Evolutionary conservation across 2,329 filamentous ascomycete genomes (phyloP), one percentile per base, ranked within the genome.

Genomic region (Gnomoniopsis sp.): DNA sequence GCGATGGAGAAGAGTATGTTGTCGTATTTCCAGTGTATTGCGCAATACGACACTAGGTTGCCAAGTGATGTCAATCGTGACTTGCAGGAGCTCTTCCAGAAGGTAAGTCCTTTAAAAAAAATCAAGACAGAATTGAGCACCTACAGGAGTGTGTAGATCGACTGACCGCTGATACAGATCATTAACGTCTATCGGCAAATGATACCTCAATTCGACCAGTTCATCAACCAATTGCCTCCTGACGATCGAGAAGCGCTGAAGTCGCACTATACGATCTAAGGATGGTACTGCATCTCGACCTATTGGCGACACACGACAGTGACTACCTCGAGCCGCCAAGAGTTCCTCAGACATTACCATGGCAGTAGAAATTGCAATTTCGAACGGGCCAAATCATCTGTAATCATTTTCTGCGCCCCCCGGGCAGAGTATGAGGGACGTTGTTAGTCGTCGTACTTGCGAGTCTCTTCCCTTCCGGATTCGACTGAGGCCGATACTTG

Each of bases 1-100:
- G 91, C 92, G 2, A 93, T 99, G 85, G 95, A 98, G 75, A 88
- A 88, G 65, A 89, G 87, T 59, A 79, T 99, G 44, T 79, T 88
- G 38, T 84, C 89, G 58, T 96, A 95, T 75, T 96, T 99, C 72
- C 83, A 80, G 53, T 83, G 90, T 58, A 96, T 98, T 75, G 90
- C 93, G 17, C 81, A 84, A 61, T 96, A 92, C 71, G 83, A 88
- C 64, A 82, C 87, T 62, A 79, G 81, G 61, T 76, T 84, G 56
- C 80, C 80, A 59, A 85, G 78, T 59, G 82, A 85, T 23, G 73
- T 84, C 63, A 87, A 87, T 69, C 81, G 84, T 64, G 85, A 88
- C 60, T 78, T 91, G 55, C 84, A 88, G 58, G 82, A 85, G 55
- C 85, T 87, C 43, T 96, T 96, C 73, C 86, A 90, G 69, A 85